Percentiles rank a stretch among this genome's conserved stretches.
These are phyloP conservation scores for Amphirosellinia nigrospora DNA, from an alignment of 495 filamentous ascomycete genomes.

Conservation along the genomic window DNA sequence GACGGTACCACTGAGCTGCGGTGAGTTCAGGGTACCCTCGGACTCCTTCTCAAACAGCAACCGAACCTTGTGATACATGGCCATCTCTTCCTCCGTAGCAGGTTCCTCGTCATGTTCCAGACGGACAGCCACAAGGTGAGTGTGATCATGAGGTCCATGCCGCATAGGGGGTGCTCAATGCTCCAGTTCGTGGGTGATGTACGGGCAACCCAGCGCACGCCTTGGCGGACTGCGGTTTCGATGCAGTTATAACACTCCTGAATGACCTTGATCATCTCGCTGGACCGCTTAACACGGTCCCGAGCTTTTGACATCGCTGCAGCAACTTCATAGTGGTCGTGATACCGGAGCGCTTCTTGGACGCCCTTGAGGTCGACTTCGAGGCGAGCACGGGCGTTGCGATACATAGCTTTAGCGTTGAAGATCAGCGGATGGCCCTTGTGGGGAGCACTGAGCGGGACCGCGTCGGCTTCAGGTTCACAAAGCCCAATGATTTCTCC, in stretches of 20 bases:
- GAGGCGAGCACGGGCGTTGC: constrained; percentile 89
- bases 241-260: constrained; percentile 98
- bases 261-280: constrained; percentile 98
- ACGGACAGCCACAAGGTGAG: constrained; percentile 96
- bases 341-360: constrained; percentile 95
- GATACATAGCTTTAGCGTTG: constrained; percentile 97
- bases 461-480: constrained; percentile 88
- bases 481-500: constrained; percentile 96
- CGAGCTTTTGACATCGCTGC: constrained; percentile 94
- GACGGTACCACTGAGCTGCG: constrained; percentile 88
- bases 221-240: constrained; percentile 91
- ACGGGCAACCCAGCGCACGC: constrained; percentile 96
- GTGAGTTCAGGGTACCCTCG: constrained; percentile 73
- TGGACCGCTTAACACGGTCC: constrained; percentile 89
- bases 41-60: constrained; percentile 89
- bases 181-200: constrained; percentile 99
- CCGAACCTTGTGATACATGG: constrained; percentile 95
- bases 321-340: constrained; percentile 95
- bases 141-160: constrained; percentile 97
- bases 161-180: constrained; percentile 95
- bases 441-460: constrained; percentile 91
- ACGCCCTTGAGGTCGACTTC: constrained; percentile 95
- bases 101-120: constrained; percentile 98
- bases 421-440: constrained; percentile 98
- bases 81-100: constrained; percentile 86